These are phyloP conservation scores for Fusarium papillatum DNA, from an alignment of 2,329 filamentous ascomycete species.

Conservation along the genomic window DNA sequence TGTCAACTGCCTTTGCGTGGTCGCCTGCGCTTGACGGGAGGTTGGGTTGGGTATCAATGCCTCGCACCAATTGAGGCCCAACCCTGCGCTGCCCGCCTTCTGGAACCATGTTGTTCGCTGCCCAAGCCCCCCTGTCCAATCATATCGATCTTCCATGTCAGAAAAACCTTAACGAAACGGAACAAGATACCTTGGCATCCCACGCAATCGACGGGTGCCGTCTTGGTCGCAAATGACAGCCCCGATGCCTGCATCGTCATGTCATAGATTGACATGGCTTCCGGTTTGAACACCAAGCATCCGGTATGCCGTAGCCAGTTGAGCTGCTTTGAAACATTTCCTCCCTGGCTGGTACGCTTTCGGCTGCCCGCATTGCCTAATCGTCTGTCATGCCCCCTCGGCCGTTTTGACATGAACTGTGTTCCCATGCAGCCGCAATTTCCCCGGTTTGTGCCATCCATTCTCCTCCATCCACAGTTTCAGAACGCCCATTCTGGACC, in stretches of 20 bases:
- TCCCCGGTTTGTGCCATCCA: slow-evolving; percentile 27
- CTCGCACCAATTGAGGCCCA: slow-evolving; percentile 53
- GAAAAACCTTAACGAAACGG: slow-evolving; percentile 18
- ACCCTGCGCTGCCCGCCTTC: slow-evolving; percentile 41
- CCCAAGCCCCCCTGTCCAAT: slow-evolving; percentile 44
- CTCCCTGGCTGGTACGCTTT: slow-evolving; percentile 20
- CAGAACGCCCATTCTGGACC: slow-evolving; percentile 13
- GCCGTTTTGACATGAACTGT: slow-evolving; percentile 39
- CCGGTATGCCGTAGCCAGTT: background rate
- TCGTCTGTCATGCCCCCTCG: slow-evolving; percentile 28
- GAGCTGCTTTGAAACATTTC: slow-evolving; percentile 1
- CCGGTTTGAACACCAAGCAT: slow-evolving; percentile 12
- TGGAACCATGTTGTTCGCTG: slow-evolving; percentile 42
- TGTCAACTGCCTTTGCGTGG: slow-evolving; percentile 20
- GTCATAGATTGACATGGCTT: slow-evolving; percentile 12
- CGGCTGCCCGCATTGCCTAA: slow-evolving; percentile 34
- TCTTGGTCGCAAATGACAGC: slow-evolving; percentile 23
- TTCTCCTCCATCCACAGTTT: slow-evolving; percentile 10
- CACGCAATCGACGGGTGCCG: slow-evolving; percentile 23
- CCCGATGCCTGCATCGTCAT: slow-evolving; percentile 26
- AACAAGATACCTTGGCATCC: slow-evolving; percentile 27
- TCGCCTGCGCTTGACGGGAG: slow-evolving; percentile 22
- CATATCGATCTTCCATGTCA: slow-evolving; percentile 13
- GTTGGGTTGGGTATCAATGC: slow-evolving; percentile 56
- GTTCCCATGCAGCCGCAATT: slow-evolving; percentile 27